A percentile compares a stretch with the other conserved stretches of the same genome.
These are phyloP conservation scores for Meyerozyma guilliermondii DNA, from an alignment of 1,139 yeast species.

Conservation along the genomic window DNA sequence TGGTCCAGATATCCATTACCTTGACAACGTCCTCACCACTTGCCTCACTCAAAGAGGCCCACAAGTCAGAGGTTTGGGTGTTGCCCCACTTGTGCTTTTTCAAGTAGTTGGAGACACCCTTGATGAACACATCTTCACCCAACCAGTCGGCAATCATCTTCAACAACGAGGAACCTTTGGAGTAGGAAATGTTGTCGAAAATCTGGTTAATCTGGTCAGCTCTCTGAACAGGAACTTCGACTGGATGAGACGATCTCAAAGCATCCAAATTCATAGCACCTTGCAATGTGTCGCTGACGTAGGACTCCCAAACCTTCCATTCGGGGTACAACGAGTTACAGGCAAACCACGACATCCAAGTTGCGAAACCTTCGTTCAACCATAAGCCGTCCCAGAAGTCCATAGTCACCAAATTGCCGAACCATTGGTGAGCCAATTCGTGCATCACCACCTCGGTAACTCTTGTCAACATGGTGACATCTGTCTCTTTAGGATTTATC, in stretches of 20 bases:
- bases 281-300: conserved; percentile 65
- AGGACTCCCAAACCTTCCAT: conserved; percentile 80
- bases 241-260: conserved; percentile 74
- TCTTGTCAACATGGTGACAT: conserved; percentile 40
- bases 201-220: conserved; percentile 83
- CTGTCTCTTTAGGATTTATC: conserved; percentile 41
- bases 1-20: conserved; percentile 81
- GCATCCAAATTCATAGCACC: conserved; percentile 68
- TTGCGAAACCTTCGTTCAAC: conserved; percentile 88
- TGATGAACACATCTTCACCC: conserved; percentile 60
- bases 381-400: conserved; percentile 94
- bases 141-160: conserved; percentile 67
- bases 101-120: conserved; percentile 70
- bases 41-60: conserved; percentile 70
- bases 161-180: conserved; percentile 75
- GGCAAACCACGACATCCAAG: conserved; percentile 83
- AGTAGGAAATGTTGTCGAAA: conserved; percentile 79
- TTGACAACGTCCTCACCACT: conserved; percentile 68
- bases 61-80: conserved; percentile 74
- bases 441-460: conserved; percentile 88
- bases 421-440: conserved; percentile 93
- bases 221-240: conserved; percentile 76
- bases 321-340: conserved; percentile 75
- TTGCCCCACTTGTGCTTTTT: conserved; percentile 68
- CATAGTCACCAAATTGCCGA: conserved; percentile 89